Evolutionary conservation across 1,284 basidiomycete species (phyloP).

Genomic region (Apiotrichum mycotoxinovorans): DNA sequence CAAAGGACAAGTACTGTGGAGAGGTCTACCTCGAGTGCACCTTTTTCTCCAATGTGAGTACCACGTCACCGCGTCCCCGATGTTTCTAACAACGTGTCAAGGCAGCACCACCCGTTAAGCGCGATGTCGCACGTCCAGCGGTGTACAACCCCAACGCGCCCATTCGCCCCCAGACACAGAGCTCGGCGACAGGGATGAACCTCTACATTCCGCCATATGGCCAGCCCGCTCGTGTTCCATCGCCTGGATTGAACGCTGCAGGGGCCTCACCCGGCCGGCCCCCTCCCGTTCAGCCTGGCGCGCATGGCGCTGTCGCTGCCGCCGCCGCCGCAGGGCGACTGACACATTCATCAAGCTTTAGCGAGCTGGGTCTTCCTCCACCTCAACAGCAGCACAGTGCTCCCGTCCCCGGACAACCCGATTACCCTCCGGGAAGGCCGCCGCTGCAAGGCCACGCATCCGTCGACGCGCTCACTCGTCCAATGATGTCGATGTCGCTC

Average conservation of each 20-base stretch:
- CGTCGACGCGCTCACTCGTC: constrained; percentile 34
- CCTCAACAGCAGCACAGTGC: constrained; percentile 17
- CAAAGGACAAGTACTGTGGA: constrained; percentile 88
- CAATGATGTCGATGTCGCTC: constrained; percentile 40
- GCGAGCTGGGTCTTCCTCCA: constrained; percentile 41
- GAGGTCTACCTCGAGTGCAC: constrained; percentile 93
- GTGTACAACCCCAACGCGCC: constrained; percentile 18
- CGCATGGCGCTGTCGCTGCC: background rate
- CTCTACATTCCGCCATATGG: constrained; percentile 47
- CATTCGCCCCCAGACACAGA: constrained; percentile 27
- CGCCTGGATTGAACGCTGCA: background rate
- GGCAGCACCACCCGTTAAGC: constrained; percentile 43
- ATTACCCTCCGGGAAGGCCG: constrained; percentile 16
- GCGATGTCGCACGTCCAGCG: constrained; percentile 39
- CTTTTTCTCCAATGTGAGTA: constrained; percentile 87
- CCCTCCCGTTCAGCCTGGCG: background rate
- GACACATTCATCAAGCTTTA: constrained; percentile 24
- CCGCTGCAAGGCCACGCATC: constrained; percentile 17
- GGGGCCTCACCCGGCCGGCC: background rate
- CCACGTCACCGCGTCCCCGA: no score
- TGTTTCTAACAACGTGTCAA: constrained; percentile 13
- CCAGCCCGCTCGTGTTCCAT: constrained; percentile 19
- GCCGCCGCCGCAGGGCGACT: background rate
- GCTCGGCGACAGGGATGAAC: constrained; percentile 42
- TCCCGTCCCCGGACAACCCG: constrained; percentile 8